Conservation (phyloP, 2,329 filamentous ascomycete genomes). For the Fusarium incarnatum region DNA sequence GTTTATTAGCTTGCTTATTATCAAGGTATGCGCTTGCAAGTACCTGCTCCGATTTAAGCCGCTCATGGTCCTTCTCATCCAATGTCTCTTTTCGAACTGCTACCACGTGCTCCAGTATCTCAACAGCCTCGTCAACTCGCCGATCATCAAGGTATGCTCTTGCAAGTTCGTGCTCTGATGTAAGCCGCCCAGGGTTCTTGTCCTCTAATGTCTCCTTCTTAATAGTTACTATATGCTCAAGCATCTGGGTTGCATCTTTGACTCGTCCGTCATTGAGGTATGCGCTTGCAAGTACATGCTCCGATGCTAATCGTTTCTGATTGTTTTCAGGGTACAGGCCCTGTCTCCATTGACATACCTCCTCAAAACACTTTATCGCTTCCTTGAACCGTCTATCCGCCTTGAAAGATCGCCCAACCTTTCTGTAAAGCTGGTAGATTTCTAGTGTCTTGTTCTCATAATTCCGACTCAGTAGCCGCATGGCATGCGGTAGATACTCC, state of each 20-base stretch:
- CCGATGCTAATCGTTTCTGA: neutral
- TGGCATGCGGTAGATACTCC: neutral
- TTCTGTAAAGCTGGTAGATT: neutral
- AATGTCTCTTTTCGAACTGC: neutral
- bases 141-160: neutral
- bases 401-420: fast-evolving
- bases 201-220: neutral
- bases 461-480: neutral
- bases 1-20: too few species aligned
- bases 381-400: neutral
- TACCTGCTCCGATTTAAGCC: too few species aligned
- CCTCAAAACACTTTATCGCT: neutral
- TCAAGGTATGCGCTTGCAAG: too few species aligned
- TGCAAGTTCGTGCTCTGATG: neutral
- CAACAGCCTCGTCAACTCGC: neutral
- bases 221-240: neutral
- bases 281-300: neutral
- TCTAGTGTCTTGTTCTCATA: fast-evolving
- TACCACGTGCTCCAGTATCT: neutral
- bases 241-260: neutral
- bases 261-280: neutral
- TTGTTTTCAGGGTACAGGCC: neutral
- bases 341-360: neutral
- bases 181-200: fast-evolving
- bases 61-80: neutral